Evolutionary conservation across 306 rosid genomes (phyloP), one percentile per base, ranked within the genome.

Genomic region (Comarum palustre): DNA sequence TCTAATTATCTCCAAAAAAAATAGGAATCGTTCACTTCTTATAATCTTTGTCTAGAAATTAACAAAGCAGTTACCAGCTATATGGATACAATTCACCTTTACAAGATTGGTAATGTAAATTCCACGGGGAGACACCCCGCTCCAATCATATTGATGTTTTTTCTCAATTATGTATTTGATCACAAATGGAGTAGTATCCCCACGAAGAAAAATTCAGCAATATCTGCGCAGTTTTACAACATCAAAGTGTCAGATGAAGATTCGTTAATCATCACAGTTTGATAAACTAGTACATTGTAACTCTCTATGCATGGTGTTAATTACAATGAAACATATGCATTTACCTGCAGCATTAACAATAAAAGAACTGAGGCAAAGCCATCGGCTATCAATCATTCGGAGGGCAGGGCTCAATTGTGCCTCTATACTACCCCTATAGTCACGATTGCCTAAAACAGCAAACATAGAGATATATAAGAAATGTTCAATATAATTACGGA

Each of bases 351-450:
- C 69, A 73, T 79, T 73, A 4, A 92, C 81, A 57, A 88, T 82
- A 19, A 78, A 92, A 70, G 97, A 90, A 78, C 94, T 92, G 22
- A 75, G 45, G 79, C 96, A 92, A 68, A 84, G 29, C 97, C 97
- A 92, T 82, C 92, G 83, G 6, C 68, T 68, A 32, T 92, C 96
- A 71, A 85, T 38, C 61, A 79, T 43, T 34, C n/a, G 79, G 19
- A 88, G 68, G 38, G 78, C 43, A 5, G 85, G 91, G 77, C 86
- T 90, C 16, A 90, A 32, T 61, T 92, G 96, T 19, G 96, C 97
- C 73, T 83, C 89, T 31, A 81, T 91, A 39, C 88, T 67, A 27
- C 97, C 97, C 71, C 97, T 88, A 51, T 90, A 92, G 75, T 88
- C 97, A 80, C 88, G 97, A 75, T 89, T 92, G 1, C 96, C 96